phyloP scores from a whole-genome alignment of 345 rosid genomes.

The Abelmoschus esculentus region DNA sequence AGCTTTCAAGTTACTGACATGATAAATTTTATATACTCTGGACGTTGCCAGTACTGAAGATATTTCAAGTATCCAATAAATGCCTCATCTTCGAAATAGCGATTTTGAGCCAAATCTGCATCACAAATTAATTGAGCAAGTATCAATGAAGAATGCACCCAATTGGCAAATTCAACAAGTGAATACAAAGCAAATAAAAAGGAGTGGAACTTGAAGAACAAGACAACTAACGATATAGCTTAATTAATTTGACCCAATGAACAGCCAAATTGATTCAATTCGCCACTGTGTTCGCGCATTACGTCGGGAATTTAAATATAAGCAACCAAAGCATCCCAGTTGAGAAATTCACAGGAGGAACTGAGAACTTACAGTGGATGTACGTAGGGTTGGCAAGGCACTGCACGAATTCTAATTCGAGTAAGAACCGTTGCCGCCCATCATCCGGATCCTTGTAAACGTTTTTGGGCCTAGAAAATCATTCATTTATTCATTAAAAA shows the following conservation, averaged over 20 bases:
- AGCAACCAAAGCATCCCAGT: not conserved
- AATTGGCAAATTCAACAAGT: not conserved
- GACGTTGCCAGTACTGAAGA: constrained; percentile 93
- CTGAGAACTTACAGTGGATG: constrained; percentile 60
- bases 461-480: constrained; percentile 38
- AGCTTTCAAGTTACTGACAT: constrained; percentile 47
- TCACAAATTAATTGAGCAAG: constrained; percentile 13
- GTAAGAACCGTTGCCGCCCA: constrained; percentile 77
- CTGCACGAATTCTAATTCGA: constrained; percentile 88
- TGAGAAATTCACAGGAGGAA: not conserved
- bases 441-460: constrained; percentile 83
- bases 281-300: not conserved
- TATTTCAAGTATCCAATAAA: constrained; percentile 95
- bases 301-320: not conserved
- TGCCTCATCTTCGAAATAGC: constrained; percentile 95
- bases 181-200: not conserved
- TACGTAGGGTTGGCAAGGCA: constrained; percentile 98
- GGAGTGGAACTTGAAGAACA: not conserved
- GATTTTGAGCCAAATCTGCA: constrained; percentile 96
- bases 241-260: not conserved
- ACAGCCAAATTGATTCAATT: not conserved
- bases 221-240: not conserved
- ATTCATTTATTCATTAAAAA: not conserved
- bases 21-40: constrained; percentile 79
- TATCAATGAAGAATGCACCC: not conserved